Conservation (phyloP, 306 rosid species). For the Begonia peltatifolia region DNA sequence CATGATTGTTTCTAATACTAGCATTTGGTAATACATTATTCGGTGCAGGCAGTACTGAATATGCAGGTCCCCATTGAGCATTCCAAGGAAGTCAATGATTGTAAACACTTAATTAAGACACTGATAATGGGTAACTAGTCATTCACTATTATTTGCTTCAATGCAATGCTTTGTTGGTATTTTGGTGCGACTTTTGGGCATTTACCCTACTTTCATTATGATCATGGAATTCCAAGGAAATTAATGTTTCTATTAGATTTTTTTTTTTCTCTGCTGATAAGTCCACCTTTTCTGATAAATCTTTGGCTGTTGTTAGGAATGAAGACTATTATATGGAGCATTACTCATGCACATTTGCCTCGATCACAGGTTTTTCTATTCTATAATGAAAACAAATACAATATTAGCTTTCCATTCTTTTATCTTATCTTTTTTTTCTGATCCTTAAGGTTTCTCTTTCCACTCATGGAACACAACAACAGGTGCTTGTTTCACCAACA, state of each 20-base stretch:
- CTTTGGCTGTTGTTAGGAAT: constrained; percentile 47
- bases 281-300: constrained; percentile 1
- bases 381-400: constrained; percentile 7
- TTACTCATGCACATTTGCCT: constrained; percentile 92
- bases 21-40: constrained; percentile 2
- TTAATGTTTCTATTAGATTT: not conserved
- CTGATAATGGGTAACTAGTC: constrained; percentile 85
- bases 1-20: too few species aligned
- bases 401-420: constrained; percentile 12
- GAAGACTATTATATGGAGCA: constrained; percentile 99
- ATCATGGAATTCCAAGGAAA: not conserved
- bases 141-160: constrained; percentile 5
- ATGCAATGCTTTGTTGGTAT: not conserved
- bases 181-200: not conserved
- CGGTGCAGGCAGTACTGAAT: constrained; percentile 89
- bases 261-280: not conserved
- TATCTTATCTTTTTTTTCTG: constrained; percentile 19
- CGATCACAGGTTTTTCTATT: constrained; percentile 63
- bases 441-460: constrained; percentile 40
- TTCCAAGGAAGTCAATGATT: constrained; percentile 90
- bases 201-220: not conserved
- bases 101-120: constrained; percentile 89
- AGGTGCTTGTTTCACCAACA: constrained; percentile 69
- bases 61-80: constrained; percentile 83
- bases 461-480: constrained; percentile 32